phyloP scores from a whole-genome alignment of 345 rosid species.

The Euphorbia lathyris region DNA sequence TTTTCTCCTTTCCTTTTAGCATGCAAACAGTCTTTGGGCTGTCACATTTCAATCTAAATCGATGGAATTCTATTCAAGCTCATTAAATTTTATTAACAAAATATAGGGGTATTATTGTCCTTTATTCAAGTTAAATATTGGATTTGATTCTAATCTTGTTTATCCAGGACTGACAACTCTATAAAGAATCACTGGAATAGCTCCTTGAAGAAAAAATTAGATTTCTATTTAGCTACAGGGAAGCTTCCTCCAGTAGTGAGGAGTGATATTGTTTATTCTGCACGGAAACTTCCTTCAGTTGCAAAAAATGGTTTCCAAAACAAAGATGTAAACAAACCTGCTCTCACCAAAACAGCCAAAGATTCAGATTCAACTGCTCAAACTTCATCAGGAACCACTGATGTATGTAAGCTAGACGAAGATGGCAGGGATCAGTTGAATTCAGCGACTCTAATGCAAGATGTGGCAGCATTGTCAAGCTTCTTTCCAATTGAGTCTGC shows the following conservation, averaged over 20 bases:
- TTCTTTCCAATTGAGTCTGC: slow-evolving; percentile 39
- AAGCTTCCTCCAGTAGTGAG: slow-evolving; percentile 59
- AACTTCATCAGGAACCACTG: slow-evolving; percentile 46
- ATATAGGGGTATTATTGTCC: not conserved
- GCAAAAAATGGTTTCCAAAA: slow-evolving; percentile 45
- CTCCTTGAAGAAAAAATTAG: slow-evolving; percentile 89
- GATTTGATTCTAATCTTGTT: slow-evolving; percentile 9
- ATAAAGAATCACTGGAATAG: slow-evolving; percentile 99
- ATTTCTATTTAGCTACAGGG: slow-evolving; percentile 67
- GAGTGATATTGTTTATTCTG: slow-evolving; percentile 32
- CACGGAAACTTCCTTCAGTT: slow-evolving; percentile 65
- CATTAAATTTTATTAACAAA: not conserved
- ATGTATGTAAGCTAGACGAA: slow-evolving; percentile 42
- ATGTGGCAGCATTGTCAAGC: slow-evolving; percentile 45
- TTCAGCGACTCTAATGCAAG: slow-evolving; percentile 36
- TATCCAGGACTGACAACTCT: slow-evolving; percentile 84
- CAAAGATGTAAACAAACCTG: slow-evolving; percentile 32
- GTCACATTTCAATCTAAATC: not conserved
- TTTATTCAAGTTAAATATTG: not conserved
- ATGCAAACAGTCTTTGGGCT: not conserved
- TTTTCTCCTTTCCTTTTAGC: not conserved
- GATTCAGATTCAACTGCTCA: slow-evolving; percentile 51
- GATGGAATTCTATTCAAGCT: no score
- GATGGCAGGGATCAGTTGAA: slow-evolving; percentile 45
- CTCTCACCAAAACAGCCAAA: slow-evolving; percentile 35